Conservation (phyloP, 352 stramenopile species). For the Phytophthora foliorum region DNA sequence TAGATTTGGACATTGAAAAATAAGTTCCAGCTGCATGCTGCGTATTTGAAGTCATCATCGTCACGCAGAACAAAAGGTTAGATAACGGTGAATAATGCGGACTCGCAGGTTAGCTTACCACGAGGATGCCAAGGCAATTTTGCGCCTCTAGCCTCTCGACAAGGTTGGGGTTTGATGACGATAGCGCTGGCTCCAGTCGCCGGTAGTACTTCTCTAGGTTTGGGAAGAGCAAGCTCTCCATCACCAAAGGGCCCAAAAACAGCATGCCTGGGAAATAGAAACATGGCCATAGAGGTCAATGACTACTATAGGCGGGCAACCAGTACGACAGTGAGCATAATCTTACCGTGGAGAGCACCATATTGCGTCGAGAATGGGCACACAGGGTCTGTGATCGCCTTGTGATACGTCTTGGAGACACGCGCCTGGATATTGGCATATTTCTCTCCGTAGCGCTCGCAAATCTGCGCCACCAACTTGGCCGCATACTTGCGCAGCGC, state of each 20-base stretch:
- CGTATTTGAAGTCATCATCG: slow-evolving; percentile 14
- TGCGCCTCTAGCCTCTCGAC: slow-evolving; percentile 87
- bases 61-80: background rate
- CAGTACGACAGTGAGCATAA: background rate
- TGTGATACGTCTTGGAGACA: slow-evolving; percentile 93
- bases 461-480: slow-evolving; percentile 87
- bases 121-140: slow-evolving; percentile 88
- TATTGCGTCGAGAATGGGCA: slow-evolving; percentile 92
- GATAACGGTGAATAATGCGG: background rate
- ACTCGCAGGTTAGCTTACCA: slow-evolving; percentile 53
- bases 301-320: background rate
- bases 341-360: slow-evolving; percentile 90
- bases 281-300: background rate
- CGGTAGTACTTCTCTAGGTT: slow-evolving; percentile 90
- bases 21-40: slow-evolving; percentile 85
- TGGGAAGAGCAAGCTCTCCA: slow-evolving; percentile 94
- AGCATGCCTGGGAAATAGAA: slow-evolving; percentile 69
- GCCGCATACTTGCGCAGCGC: slow-evolving; percentile 88
- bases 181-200: slow-evolving; percentile 83
- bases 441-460: slow-evolving; percentile 87
- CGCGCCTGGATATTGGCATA: slow-evolving; percentile 94
- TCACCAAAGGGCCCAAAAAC: slow-evolving; percentile 92
- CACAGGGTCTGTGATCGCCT: slow-evolving; percentile 81
- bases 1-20: slow-evolving; percentile 72
- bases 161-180: slow-evolving; percentile 76